phyloP scores from a whole-genome alignment of 75 land plant species.

The Selaginella tamariscina region DNA sequence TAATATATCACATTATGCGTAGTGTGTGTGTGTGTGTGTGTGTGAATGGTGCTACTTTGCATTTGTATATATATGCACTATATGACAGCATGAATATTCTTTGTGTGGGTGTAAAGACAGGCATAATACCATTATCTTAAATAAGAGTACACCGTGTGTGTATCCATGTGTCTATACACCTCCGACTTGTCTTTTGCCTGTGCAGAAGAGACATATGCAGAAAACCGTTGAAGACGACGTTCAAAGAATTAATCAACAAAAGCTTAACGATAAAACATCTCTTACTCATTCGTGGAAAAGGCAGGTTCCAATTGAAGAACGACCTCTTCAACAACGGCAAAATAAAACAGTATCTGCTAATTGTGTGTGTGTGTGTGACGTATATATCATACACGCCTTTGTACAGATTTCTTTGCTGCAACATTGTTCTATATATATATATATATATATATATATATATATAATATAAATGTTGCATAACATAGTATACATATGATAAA shows the following conservation, averaged over 20 bases:
- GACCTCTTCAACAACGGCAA: not conserved
- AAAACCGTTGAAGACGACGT: not conserved
- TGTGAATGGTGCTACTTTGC: too few species aligned
- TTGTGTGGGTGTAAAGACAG: too few species aligned
- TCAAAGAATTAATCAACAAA: not conserved
- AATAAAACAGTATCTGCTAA: not conserved
- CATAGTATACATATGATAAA: too few species aligned
- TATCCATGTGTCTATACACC: too few species aligned
- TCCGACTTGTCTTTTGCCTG: not conserved
- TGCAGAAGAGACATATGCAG: not conserved
- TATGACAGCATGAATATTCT: not conserved
- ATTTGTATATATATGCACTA: too few species aligned
- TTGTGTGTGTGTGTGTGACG: not conserved
- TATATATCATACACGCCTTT: not conserved
- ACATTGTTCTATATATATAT: too few species aligned
- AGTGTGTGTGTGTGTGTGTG: too few species aligned
- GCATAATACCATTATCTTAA: too few species aligned
- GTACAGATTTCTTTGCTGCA: too few species aligned
- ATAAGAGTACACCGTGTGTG: too few species aligned
- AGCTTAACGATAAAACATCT: not conserved
- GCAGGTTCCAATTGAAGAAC: not conserved
- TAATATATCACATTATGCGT: constrained; percentile 20
- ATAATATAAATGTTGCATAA: too few species aligned
- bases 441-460: too few species aligned
- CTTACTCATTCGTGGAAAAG: not conserved